These are phyloP conservation scores for Herpetomonas muscarum DNA, from an alignment of 208 protist species.

Conservation along the genomic window DNA sequence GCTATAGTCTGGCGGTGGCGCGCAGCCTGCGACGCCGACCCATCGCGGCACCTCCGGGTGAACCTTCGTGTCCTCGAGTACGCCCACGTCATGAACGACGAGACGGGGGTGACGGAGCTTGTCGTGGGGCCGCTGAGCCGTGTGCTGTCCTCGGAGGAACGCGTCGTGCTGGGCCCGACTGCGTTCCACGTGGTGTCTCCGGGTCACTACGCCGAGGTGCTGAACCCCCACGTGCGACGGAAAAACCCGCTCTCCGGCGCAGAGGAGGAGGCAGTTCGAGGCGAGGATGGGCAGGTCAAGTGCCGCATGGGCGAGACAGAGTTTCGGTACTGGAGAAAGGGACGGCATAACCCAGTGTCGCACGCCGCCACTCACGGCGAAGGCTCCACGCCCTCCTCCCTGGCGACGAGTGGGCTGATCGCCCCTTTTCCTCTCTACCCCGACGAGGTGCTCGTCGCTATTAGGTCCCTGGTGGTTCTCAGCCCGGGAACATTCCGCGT, in stretches of 20 bases:
- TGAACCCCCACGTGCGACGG: slow-evolving; percentile 42
- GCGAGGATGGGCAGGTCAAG: slow-evolving; percentile 75
- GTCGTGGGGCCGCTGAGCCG: slow-evolving; percentile 51
- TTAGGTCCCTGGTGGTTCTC: slow-evolving; percentile 65
- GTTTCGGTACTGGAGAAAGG: slow-evolving; percentile 62
- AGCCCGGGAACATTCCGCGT: slow-evolving; percentile 34
- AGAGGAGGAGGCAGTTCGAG: slow-evolving; percentile 32
- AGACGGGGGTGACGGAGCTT: slow-evolving; percentile 53
- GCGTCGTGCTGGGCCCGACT: slow-evolving; percentile 24
- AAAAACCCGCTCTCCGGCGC: slow-evolving; percentile 1
- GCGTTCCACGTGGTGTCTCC: slow-evolving; percentile 52
- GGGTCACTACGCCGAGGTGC: slow-evolving; percentile 47
- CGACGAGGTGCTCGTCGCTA: slow-evolving; percentile 59
- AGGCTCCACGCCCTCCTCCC: too few relatives aligned
- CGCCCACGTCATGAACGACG: slow-evolving; percentile 68
- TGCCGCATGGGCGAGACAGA: slow-evolving; percentile 80
- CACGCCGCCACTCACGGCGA: too few relatives aligned
- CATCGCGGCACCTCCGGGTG: slow-evolving; percentile 6
- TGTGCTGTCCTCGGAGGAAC: slow-evolving; percentile 48
- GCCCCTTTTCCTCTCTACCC: slow-evolving; percentile 92
- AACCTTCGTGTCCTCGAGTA: slow-evolving; percentile 71
- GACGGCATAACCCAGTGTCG: too few relatives aligned
- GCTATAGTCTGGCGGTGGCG: too few relatives aligned
- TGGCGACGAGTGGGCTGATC: slow-evolving; percentile 1
- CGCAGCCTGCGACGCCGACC: slow-evolving; percentile 13